Percentiles rank a stretch among this genome's conserved stretches.
These are phyloP conservation scores for Eucalyptus fibrosa DNA, from an alignment of 345 rosid genomes.

Conservation along the genomic window DNA sequence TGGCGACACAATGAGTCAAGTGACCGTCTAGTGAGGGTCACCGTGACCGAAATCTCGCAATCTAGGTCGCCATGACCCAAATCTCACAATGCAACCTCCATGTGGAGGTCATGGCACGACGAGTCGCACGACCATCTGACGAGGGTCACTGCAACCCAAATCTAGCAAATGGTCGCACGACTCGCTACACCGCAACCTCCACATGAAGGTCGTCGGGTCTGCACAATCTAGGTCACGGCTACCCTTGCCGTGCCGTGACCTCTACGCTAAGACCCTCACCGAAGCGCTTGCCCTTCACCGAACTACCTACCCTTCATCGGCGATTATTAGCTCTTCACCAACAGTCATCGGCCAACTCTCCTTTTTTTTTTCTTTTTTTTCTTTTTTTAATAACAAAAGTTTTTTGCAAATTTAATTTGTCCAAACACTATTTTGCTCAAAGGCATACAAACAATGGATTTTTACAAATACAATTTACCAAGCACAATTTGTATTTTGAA, in stretches of 20 bases:
- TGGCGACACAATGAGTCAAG: fast-evolving
- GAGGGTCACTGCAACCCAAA: fast-evolving
- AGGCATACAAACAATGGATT: too few relatives aligned
- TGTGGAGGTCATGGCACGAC: fast-evolving
- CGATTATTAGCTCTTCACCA: fast-evolving
- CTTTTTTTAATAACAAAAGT: too few relatives aligned
- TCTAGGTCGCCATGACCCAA: fast-evolving
- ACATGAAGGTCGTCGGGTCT: fast-evolving
- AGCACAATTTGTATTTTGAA: too few relatives aligned
- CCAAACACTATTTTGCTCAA: too few relatives aligned
- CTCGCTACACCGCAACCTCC: fast-evolving
- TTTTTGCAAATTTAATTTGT: too few relatives aligned
- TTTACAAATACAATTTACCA: too few relatives aligned
- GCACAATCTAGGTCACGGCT: fast-evolving
- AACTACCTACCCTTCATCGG: fast-evolving
- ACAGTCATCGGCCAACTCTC: fast-evolving
- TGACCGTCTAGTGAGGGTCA: fast-evolving
- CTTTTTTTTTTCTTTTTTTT: too few relatives aligned
- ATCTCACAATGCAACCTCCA: fast-evolving
- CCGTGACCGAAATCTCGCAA: fast-evolving
- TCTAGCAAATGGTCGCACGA: fast-evolving
- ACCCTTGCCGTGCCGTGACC: fast-evolving
- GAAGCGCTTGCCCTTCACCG: fast-evolving
- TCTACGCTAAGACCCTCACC: fast-evolving
- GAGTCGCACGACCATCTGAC: fast-evolving